Percentiles rank a stretch among this genome's conserved stretches.
Evolutionary conservation across 2,329 filamentous ascomycete species (phyloP).

Genomic region (Fusarium hostae): DNA sequence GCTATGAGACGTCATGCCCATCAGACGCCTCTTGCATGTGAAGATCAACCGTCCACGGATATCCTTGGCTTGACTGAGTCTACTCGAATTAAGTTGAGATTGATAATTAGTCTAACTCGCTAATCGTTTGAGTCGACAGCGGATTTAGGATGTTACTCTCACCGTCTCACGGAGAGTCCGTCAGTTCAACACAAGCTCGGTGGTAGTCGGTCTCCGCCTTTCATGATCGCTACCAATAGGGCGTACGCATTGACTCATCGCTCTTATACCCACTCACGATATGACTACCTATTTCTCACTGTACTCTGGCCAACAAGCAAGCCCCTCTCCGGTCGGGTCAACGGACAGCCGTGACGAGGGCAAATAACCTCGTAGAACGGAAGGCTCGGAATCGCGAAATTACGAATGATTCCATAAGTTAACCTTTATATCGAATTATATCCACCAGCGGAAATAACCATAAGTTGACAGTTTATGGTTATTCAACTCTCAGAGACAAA

Average conservation of each 20-base stretch:
- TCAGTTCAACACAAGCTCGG: constrained; percentile 17
- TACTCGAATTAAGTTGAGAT: background rate
- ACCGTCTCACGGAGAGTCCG: background rate
- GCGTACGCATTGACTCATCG: background rate
- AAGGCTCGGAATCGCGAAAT: constrained; percentile 12
- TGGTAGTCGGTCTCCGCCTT: constrained; percentile 27
- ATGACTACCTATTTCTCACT: background rate
- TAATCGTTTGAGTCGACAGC: background rate
- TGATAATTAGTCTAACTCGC: background rate
- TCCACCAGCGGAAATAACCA: constrained; percentile 3
- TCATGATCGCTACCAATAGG: constrained; percentile 4
- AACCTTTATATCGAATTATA: background rate
- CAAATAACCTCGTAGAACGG: background rate
- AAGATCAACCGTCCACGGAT: background rate
- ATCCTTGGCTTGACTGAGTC: background rate
- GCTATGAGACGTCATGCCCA: constrained; percentile 3
- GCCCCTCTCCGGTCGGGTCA: background rate
- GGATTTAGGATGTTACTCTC: background rate
- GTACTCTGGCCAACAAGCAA: background rate
- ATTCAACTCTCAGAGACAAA: constrained; percentile 1
- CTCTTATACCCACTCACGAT: constrained; percentile 1
- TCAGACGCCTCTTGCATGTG: constrained; percentile 22
- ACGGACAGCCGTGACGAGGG: background rate
- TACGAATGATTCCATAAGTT: background rate
- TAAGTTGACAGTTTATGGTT: constrained; percentile 19